Percentiles rank a stretch among this genome's conserved stretches.
Evolutionary conservation across 2,329 filamentous ascomycete species (phyloP).

Genomic region (Diaporthe batatas): DNA sequence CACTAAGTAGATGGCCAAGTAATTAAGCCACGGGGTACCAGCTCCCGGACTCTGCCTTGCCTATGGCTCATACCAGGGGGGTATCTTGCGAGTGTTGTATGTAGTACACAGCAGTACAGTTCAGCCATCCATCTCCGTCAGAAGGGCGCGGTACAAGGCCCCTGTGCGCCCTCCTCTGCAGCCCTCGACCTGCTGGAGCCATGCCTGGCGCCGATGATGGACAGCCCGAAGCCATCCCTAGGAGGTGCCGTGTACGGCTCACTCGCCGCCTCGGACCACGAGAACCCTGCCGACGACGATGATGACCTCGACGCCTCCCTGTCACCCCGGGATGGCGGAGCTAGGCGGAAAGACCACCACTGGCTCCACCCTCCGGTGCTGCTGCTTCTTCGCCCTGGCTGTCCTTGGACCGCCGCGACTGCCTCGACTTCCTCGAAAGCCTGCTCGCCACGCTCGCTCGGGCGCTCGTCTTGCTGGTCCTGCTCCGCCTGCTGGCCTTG

Average conservation of each 20-base stretch:
- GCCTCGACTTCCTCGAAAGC: slow-evolving; percentile 20
- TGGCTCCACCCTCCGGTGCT: background rate
- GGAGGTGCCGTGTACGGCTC: background rate
- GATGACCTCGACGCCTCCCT: background rate
- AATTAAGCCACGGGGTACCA: slow-evolving; percentile 25
- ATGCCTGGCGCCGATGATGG: slow-evolving; percentile 2
- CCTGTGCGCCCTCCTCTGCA: background rate
- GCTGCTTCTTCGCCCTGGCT: background rate
- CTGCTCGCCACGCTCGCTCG: slow-evolving; percentile 9
- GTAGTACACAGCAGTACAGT: background rate
- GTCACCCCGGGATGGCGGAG: background rate
- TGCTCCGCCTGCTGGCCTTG: slow-evolving; percentile 18
- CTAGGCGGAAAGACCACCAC: background rate
- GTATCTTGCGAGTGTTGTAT: background rate
- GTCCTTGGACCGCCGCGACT: slow-evolving; percentile 23
- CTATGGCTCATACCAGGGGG: slow-evolving; percentile 11
- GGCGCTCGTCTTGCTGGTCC: slow-evolving; percentile 1
- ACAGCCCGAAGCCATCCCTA: slow-evolving; percentile 28
- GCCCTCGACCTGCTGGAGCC: slow-evolving; percentile 13
- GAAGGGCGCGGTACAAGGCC: background rate
- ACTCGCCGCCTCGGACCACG: slow-evolving; percentile 21
- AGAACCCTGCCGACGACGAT: slow-evolving; percentile 2
- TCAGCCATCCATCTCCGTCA: background rate
- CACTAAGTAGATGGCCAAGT: slow-evolving; percentile 20
- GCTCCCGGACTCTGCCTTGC: slow-evolving; percentile 25